Evolutionary conservation across 2,329 filamentous ascomycete genomes (phyloP), one percentile per base, ranked within the genome.

Genomic region (Aplosporella prunicola): DNA sequence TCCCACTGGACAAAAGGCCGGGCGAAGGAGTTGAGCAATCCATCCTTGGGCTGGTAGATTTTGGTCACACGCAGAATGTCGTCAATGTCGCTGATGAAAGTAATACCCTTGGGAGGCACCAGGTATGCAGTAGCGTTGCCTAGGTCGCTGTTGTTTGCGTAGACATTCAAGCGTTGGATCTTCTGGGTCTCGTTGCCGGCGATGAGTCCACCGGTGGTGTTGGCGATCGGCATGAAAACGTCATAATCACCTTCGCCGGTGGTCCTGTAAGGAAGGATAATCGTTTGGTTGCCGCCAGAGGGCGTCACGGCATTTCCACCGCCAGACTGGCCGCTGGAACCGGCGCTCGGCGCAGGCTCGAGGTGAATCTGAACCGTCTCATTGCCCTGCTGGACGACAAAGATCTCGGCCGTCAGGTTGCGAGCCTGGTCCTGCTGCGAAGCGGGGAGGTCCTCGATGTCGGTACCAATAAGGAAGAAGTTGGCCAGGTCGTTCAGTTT

Each of bases 41-140:
- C 83, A 52, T 87, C 72, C 45, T 77, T 74, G 0, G 82, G 82
- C 32, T 82, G 59, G 55, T 84, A 88, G 53, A 88, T 88, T 58
- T 85, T 83, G 39, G 82, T 88, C 2, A 87, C 63, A n/a, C 82
- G 76, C 0, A 87, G 70, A 41, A 86, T 85, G 51, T 88, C 83
- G 47, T 87, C 82, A 43, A 88, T 83, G 50, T 88, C 83, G 1
- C 77, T 82, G 47, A 88, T 64, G 43, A 88, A 68, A 1, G 82
- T 87, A 15, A 85, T 60, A 13, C 83, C 83, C 10, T 68, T 64
- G 0, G 75, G 64, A 0, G 83, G 82, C 0, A 88, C 80, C 1
- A 88, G 71, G 51, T 84, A 88, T 0, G 80, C 79, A 1, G 82
- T 88, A 5, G 78, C 72, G 49, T 88, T 88, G 37, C 82, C 82